A percentile compares a stretch with the other conserved stretches of the same genome.
These are phyloP conservation scores for Backusella luteola DNA, from an alignment of 192 early-diverging fungal genomes.

Conservation along the genomic window DNA sequence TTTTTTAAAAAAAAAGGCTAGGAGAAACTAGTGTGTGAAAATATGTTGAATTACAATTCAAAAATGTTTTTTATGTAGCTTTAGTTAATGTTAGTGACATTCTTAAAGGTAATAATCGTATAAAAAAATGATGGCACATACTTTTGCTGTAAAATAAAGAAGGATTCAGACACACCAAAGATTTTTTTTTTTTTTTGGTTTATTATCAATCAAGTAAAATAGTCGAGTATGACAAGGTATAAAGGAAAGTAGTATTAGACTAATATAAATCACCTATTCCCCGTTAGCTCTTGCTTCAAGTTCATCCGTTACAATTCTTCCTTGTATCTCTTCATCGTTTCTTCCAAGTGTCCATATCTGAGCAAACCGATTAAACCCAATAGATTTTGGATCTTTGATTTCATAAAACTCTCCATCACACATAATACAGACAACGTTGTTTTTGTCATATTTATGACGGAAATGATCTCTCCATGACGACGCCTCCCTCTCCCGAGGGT, in stretches of 20 bases:
- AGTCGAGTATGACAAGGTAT: no score
- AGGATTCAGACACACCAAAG: not conserved
- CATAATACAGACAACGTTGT: constrained; percentile 64
- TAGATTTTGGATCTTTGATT: constrained; percentile 54
- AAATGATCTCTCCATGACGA: constrained; percentile 17
- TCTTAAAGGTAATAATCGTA: not conserved
- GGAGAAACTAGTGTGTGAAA: no score
- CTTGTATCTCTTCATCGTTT: constrained; percentile 10
- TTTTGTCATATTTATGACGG: constrained; percentile 23
- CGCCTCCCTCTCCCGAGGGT: constrained; percentile 19
- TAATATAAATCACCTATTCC: not conserved
- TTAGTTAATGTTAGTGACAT: not conserved
- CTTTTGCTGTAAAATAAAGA: not conserved
- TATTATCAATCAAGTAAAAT: not conserved
- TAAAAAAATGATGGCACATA: not conserved
- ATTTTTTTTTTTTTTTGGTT: not conserved
- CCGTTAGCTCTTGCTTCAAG: not conserved
- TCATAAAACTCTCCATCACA: constrained; percentile 81
- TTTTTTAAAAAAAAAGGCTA: not conserved
- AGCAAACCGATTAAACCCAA: constrained; percentile 63
- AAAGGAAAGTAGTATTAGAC: no score
- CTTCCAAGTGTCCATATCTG: constrained; percentile 65
- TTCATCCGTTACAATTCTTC: constrained; percentile 29
- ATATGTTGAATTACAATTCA: not conserved
- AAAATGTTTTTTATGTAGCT: not conserved